phyloP scores from a whole-genome alignment of 495 filamentous ascomycete species.

The Immersiella caudata region DNA sequence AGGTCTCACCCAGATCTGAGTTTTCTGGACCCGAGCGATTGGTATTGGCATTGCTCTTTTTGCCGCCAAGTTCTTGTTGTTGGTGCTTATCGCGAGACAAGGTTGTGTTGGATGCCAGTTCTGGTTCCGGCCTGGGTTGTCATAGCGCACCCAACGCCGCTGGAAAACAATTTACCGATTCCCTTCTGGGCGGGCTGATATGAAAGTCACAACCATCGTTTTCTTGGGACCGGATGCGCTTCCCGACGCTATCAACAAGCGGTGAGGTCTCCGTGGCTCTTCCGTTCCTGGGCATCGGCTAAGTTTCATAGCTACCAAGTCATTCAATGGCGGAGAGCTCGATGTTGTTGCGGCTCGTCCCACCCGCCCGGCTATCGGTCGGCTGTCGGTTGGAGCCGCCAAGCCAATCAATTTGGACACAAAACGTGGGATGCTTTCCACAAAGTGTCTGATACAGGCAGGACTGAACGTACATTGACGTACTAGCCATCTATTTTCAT shows the following conservation, averaged over 20 bases:
- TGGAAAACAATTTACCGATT: background rate
- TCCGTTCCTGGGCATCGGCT: background rate
- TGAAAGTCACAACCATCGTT: background rate
- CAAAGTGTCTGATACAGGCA: background rate
- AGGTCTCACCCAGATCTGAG: background rate
- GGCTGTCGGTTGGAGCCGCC: constrained; percentile 4
- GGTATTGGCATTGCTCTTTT: background rate
- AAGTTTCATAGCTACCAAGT: background rate
- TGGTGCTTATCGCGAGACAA: background rate
- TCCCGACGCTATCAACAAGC: background rate
- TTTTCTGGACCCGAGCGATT: background rate
- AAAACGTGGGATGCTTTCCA: background rate
- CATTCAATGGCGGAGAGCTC: background rate
- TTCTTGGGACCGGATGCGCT: background rate
- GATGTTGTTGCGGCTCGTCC: background rate
- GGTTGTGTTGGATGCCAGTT: too few relatives aligned
- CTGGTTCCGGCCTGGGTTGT: too few relatives aligned
- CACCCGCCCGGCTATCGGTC: constrained; percentile 9
- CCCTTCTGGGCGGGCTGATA: background rate
- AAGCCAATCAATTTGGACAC: background rate
- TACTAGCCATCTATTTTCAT: too few relatives aligned
- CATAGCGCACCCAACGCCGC: too few relatives aligned
- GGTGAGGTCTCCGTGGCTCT: background rate
- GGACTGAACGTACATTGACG: too few relatives aligned
- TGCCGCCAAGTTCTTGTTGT: background rate